These are phyloP conservation scores for Fagopyrum tataricum DNA, from an alignment of 148 eudicot genomes.

Conservation along the genomic window DNA sequence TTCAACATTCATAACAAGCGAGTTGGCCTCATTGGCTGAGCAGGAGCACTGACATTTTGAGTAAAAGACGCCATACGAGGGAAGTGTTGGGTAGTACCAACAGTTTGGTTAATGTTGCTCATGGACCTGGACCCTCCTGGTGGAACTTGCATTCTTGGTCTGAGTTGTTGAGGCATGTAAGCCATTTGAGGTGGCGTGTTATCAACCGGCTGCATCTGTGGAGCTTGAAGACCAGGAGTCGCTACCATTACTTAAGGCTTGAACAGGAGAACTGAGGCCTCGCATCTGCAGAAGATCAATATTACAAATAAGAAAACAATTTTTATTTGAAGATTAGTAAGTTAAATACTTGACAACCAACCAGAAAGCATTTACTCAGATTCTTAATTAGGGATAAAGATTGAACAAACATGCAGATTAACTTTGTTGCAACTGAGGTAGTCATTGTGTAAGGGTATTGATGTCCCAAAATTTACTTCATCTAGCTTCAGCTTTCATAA, in stretches of 20 bases:
- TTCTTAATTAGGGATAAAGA: not conserved
- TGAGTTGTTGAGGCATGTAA: conserved; percentile 34
- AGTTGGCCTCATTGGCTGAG: conserved; percentile 17
- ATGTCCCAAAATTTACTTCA: no score
- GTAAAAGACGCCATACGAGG: not conserved
- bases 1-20: no score
- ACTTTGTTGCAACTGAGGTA: no score
- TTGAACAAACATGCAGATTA: not conserved
- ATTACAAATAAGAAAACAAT: not conserved
- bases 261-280: conserved; percentile 24
- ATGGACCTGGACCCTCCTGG: conserved; percentile 20
- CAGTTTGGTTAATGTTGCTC: conserved; percentile 11
- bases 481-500: no score
- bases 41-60: no score
- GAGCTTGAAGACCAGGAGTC: conserved; percentile 13
- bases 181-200: conserved; percentile 26
- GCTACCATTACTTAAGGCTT: not conserved
- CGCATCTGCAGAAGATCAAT: conserved; percentile 23
- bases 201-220: conserved; percentile 14
- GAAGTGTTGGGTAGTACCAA: conserved; percentile 23
- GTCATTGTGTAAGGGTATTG: no score
- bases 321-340: not conserved
- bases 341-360: not conserved
- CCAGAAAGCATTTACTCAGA: not conserved
- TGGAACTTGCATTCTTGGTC: conserved; percentile 22